phyloP scores from a whole-genome alignment of 148 eudicot species.

The Spergularia marina region DNA sequence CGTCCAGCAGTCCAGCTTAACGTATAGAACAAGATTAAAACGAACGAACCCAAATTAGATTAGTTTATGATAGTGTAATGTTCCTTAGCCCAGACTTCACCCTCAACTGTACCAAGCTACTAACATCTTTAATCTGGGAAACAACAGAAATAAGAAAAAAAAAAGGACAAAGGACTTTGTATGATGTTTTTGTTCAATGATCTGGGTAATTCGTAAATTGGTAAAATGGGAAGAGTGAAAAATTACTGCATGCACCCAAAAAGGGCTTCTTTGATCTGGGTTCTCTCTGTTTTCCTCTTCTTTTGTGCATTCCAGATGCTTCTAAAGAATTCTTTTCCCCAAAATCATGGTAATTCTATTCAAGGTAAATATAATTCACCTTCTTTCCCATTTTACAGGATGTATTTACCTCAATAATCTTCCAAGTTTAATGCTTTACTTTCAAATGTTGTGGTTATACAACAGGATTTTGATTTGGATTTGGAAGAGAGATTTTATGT shows the following conservation, averaged over 20 bases:
- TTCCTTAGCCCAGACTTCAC: too few species aligned
- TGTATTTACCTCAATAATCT: background rate
- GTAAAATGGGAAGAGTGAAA: slow-evolving; percentile 46
- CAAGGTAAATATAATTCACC: slow-evolving; percentile 37
- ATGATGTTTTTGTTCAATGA: too few species aligned
- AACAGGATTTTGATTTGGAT: background rate
- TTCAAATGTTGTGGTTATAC: too few species aligned
- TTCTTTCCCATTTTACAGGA: background rate
- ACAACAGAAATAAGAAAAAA: too few species aligned
- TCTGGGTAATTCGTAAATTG: background rate
- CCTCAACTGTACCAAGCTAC: too few species aligned
- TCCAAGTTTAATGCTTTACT: too few species aligned
- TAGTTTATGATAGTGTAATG: too few species aligned
- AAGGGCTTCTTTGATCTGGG: slow-evolving; percentile 52
- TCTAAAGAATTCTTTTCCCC: slow-evolving; percentile 37
- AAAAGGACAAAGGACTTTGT: too few species aligned
- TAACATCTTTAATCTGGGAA: too few species aligned
- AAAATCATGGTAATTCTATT: slow-evolving; percentile 16
- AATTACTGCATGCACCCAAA: slow-evolving; percentile 34
- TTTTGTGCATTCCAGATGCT: slow-evolving; percentile 48
- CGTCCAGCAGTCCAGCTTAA: too few species aligned
- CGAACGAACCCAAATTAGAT: too few species aligned
- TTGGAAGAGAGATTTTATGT: background rate
- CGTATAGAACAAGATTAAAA: too few species aligned
- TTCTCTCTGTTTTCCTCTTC: slow-evolving; percentile 43